Evolutionary conservation across 306 rosid genomes (phyloP), one percentile per base, ranked within the genome.

Genomic region (Alnus glutinosa): DNA sequence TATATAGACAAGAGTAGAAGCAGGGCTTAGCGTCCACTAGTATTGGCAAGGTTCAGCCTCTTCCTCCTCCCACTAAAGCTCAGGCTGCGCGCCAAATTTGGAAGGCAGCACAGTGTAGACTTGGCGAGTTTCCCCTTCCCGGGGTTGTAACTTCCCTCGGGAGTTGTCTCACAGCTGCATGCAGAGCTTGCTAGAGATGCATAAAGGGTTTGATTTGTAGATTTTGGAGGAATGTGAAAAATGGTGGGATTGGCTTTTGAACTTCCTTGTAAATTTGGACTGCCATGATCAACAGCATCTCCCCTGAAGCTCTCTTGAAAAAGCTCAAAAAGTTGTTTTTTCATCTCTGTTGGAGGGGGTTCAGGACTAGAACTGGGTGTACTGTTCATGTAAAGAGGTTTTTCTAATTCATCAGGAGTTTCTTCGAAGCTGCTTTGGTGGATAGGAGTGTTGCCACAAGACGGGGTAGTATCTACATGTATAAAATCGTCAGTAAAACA

Each of bases 261-360:
- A 8, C 55, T 55, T 23, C 36, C 46, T 57, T 49, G n/a, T 15
- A 72, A 30, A 32, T 49, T 63, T 68, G 39, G 82, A 52, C 42
- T 48, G 36, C 55, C 80, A 70, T 49, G 58, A 4, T 77, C 84
- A 7, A 55, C 73, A 32, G 12, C 19, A 8, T 71, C 59, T 4
- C 49, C 52, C 39, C 55, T 47, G 9, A 55, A 82, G 42, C 88
- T 87, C 37, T 87, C 90, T 3, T 51, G 81, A 74, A 85, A 88
- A 75, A 87, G 76, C 14, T 88, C 91, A 55, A 88, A 62, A 10
- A 88, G 85, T 23, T 73, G 87, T 66, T 83, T 85, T 67, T 84
- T 87, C 64, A 15, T 75, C 12, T 78, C 78, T 61, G 34, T 28
- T 4, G 72, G 57, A 28, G 77, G 73, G 12, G 84, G 69, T 42